phyloP scores from a whole-genome alignment of 2,329 filamentous ascomycete genomes.

The Cladosporium sp. region DNA sequence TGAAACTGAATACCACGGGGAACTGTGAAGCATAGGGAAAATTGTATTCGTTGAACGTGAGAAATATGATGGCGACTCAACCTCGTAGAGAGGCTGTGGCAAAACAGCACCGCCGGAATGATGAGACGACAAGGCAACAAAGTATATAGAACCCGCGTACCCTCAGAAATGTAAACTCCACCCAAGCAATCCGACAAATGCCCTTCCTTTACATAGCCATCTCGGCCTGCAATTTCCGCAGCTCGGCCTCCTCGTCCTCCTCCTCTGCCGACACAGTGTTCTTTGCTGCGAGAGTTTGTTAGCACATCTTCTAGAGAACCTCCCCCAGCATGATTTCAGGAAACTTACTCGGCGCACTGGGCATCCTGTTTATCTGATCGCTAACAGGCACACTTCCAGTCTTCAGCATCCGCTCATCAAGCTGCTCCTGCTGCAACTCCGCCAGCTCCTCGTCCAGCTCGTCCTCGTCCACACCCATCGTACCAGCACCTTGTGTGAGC shows the following conservation, averaged over 20 bases:
- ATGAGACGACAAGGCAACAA: not conserved
- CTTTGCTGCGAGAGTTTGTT: constrained; percentile 42
- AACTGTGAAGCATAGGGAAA: not conserved
- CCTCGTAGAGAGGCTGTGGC: not conserved
- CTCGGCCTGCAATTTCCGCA: constrained; percentile 89
- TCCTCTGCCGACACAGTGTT: constrained; percentile 56
- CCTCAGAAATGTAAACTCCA: not conserved
- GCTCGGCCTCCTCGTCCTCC: constrained; percentile 94
- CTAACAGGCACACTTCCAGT: constrained; percentile 81
- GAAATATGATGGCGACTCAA: not conserved
- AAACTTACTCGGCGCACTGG: constrained; percentile 44
- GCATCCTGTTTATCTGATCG: constrained; percentile 72
- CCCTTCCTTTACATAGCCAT: constrained; percentile 78
- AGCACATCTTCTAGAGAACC: not conserved
- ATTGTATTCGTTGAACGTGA: constrained; percentile 8
- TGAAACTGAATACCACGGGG: not conserved
- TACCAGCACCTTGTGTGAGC: constrained; percentile 69
- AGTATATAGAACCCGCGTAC: constrained; percentile 6
- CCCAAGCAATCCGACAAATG: not conserved
- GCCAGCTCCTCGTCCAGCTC: constrained; percentile 87
- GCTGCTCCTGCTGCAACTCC: constrained; percentile 81
- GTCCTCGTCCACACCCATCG: constrained; percentile 76
- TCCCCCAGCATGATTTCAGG: not conserved
- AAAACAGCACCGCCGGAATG: constrained; percentile 1
- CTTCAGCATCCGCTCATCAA: constrained; percentile 92